phyloP scores from a whole-genome alignment of 2,329 filamentous ascomycete species.

The Verticillium albo-atrum region DNA sequence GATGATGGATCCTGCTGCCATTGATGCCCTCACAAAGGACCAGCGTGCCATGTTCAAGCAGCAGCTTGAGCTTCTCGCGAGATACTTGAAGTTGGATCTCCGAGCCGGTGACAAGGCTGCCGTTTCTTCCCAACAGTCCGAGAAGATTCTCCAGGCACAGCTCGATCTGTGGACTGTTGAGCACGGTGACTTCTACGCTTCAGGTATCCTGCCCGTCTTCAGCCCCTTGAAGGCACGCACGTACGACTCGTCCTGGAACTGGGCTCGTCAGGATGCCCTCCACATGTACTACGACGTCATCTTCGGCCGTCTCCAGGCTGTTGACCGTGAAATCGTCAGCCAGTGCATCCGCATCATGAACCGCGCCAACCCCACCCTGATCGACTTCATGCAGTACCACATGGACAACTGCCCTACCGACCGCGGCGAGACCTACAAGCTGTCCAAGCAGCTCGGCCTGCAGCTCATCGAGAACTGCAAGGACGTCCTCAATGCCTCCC shows the following conservation, averaged over 20 bases:
- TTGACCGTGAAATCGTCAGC: slow-evolving; percentile 97
- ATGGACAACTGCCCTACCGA: slow-evolving; percentile 98
- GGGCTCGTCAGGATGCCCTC: slow-evolving; percentile 94
- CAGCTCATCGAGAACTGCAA: slow-evolving; percentile 97
- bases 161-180: slow-evolving; percentile 92
- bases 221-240: slow-evolving; percentile 89
- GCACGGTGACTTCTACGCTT: slow-evolving; percentile 93
- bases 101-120: slow-evolving; percentile 94
- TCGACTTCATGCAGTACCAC: slow-evolving; percentile 99
- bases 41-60: slow-evolving; percentile 97
- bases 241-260: slow-evolving; percentile 99
- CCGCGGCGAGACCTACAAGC: slow-evolving; percentile 92
- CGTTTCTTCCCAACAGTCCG: slow-evolving; percentile 77
- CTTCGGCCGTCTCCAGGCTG: slow-evolving; percentile 86
- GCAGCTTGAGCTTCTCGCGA: slow-evolving; percentile 88
- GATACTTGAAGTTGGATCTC: slow-evolving; percentile 96
- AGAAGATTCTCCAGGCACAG: slow-evolving; percentile 85
- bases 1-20: slow-evolving; percentile 99
- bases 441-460: slow-evolving; percentile 91
- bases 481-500: slow-evolving; percentile 77
- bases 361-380: slow-evolving; percentile 87
- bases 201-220: slow-evolving; percentile 92
- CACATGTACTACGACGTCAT: slow-evolving; percentile 99
- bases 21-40: slow-evolving; percentile 96
- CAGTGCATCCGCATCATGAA: slow-evolving; percentile 99